Base-by-base conservation (phyloP, 352 stramenopile genomes). In the Elongisporangium senticosum region DNA sequence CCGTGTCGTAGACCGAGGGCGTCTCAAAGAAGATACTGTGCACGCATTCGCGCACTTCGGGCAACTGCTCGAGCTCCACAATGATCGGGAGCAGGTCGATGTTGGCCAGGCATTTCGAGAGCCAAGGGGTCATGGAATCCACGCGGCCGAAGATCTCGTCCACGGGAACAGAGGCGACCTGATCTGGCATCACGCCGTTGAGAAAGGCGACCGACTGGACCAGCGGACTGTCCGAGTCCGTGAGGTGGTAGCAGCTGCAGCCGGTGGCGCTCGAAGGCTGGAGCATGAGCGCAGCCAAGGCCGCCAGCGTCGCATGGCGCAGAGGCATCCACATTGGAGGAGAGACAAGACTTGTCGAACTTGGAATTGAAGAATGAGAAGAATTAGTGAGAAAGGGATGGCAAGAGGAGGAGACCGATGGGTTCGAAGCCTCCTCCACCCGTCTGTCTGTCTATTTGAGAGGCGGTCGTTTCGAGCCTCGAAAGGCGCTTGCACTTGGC, bases 81-180 rank as follows among this genome's bases (percentile, higher is more conserved):
- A 58, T 19, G 19, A 58, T 28, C 14, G 49, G 22, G 19, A 17
- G 14, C 20, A 59, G 43, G 24, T 59, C 21, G 19, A 59, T 33
- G 22, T 53, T 59, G 55, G 55, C 55, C 24, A 59, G n/a, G 40
- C 55, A 59, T 26, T 59, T 59, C 20, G 55, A 59, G 24, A 59
- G 22, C 55, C 55, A 59, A 15, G 55, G 43, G 40, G 51, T 26
- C 24, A 43, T 47, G 7, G 14, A 43, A 43, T 59, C 55, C 20
- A 59, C 43, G 8, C 40, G 55, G 3, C 40, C 55, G 8, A 59
- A 48, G 37, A 59, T 23, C n/a, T 11, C 22, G 6, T 59, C 55
- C 2, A 59, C 15, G 22, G 21, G 55, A 2, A 59, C 17, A n/a
- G 21, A 24, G 3, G 21, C 22, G 40, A 59, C 40, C 11, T 59